Conservation (phyloP, 306 rosid genomes). For the Ormosia semicastrata region DNA sequence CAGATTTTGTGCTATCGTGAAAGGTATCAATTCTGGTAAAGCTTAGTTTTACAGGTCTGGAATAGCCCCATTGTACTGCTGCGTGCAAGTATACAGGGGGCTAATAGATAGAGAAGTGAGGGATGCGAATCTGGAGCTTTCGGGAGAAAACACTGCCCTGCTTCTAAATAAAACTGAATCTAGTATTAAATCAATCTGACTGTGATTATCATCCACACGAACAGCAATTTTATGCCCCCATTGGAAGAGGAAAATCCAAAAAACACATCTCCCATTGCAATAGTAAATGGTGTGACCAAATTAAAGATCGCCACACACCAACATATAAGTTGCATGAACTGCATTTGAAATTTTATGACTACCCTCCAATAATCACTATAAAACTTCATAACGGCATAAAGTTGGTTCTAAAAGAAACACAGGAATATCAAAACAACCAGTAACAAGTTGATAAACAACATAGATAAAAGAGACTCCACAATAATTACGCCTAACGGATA, state of each 20-base stretch:
- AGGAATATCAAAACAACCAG: conserved; percentile 25
- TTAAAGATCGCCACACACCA: background rate
- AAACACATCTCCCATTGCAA: background rate
- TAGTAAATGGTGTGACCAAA: background rate
- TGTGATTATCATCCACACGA: background rate
- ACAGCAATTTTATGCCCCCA: background rate
- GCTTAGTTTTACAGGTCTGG: no score
- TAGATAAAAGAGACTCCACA: conserved; percentile 5
- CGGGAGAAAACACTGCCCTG: background rate
- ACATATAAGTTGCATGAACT: background rate
- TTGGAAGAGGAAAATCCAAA: background rate
- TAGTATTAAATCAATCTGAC: background rate
- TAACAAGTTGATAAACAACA: conserved; percentile 26
- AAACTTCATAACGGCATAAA: background rate
- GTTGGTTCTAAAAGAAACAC: conserved; percentile 13
- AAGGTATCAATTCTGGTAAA: no score
- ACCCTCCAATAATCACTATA: conserved; percentile 18
- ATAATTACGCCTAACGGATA: conserved; percentile 17
- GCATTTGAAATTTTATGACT: background rate
- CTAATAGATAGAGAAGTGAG: no score
- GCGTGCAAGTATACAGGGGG: no score
- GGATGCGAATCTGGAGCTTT: background rate
- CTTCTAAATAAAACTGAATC: background rate
- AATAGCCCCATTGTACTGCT: no score
- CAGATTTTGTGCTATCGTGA: no score